phyloP scores from a whole-genome alignment of 139 green algal genomes.

The Coelastrella sp. region DNA sequence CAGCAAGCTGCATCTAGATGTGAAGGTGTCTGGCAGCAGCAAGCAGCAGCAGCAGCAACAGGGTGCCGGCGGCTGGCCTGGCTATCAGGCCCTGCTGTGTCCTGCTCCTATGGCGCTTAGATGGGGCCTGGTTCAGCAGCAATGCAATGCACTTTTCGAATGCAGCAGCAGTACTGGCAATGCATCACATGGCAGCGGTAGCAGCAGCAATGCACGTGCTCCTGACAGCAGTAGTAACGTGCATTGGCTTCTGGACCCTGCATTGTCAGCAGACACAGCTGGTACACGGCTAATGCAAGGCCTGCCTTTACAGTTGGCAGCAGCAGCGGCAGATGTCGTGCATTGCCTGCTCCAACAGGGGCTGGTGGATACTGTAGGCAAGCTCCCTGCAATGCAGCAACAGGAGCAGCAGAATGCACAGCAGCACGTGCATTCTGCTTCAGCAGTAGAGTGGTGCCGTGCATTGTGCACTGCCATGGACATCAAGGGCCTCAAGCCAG shows the following conservation, averaged over 20 bases:
- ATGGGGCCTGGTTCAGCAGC: slow-evolving; percentile 15
- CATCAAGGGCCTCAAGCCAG: neutral
- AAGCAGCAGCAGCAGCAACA: slow-evolving; percentile 10
- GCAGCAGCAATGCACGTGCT: slow-evolving; percentile 4
- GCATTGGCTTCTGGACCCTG: slow-evolving; percentile 25
- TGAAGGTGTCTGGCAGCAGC: neutral
- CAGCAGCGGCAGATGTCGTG: slow-evolving; percentile 7
- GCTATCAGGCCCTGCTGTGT: slow-evolving; percentile 30
- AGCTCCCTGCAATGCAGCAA: slow-evolving; percentile 4
- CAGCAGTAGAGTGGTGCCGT: neutral
- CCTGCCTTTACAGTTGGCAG: slow-evolving; percentile 31
- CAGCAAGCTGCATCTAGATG: neutral
- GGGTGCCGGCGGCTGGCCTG: neutral
- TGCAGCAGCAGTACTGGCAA: neutral
- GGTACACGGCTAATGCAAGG: slow-evolving; percentile 13
- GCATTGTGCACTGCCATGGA: slow-evolving; percentile 14
- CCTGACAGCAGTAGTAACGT: neutral
- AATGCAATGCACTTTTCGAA: neutral
- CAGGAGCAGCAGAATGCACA: neutral
- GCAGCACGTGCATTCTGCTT: neutral
- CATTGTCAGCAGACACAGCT: neutral
- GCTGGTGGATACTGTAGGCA: neutral
- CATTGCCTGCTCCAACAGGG: slow-evolving; percentile 8
- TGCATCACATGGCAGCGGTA: neutral
- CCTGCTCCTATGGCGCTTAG: neutral